A percentile compares a stretch with the other conserved stretches of the same genome.
phyloP scores from a whole-genome alignment of 805 yeast genomes.

The Candida nonsorbophila region DNA sequence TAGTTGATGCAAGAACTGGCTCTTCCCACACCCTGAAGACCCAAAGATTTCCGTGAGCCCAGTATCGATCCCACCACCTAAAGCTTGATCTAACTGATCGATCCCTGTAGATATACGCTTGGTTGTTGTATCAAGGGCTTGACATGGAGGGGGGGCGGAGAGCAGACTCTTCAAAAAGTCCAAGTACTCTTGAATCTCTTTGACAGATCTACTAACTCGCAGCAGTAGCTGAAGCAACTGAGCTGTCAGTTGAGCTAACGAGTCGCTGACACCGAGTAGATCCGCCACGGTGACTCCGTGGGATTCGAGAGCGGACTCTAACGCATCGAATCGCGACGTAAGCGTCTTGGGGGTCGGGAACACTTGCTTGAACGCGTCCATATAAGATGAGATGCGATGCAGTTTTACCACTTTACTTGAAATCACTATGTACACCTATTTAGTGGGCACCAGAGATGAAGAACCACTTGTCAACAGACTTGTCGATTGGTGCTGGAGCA shows the following conservation, averaged over 20 bases:
- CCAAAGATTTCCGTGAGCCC: slow-evolving; percentile 72
- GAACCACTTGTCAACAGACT: slow-evolving; percentile 97
- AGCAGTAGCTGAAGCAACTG: slow-evolving; percentile 14
- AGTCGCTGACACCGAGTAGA: too few species aligned
- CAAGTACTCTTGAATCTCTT: slow-evolving; percentile 20
- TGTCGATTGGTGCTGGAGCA: slow-evolving; percentile 92
- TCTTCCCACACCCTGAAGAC: slow-evolving; percentile 80
- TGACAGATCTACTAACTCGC: slow-evolving; percentile 17
- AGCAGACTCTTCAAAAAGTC: slow-evolving; percentile 2
- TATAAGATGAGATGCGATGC: too few species aligned
- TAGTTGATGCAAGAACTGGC: slow-evolving; percentile 70
- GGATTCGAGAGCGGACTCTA: slow-evolving; percentile 11
- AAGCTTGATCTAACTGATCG: slow-evolving; percentile 15
- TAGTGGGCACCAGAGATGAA: slow-evolving; percentile 80
- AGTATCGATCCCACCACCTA: slow-evolving; percentile 25
- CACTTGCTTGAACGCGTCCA: slow-evolving; percentile 22
- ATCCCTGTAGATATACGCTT: slow-evolving; percentile 18
- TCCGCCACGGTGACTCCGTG: slow-evolving; percentile 24
- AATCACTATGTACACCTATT: slow-evolving; percentile 3
- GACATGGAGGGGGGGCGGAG: too few species aligned
- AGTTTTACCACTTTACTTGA: too few species aligned
- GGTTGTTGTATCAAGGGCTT: slow-evolving; percentile 2
- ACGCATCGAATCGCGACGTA: slow-evolving; percentile 11
- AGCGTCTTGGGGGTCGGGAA: too few species aligned
- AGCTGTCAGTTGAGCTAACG: too few species aligned